Evolutionary conservation across 495 filamentous ascomycete species (phyloP), one percentile per base, ranked within the genome.

Genomic region (Podospora fimiseda): DNA sequence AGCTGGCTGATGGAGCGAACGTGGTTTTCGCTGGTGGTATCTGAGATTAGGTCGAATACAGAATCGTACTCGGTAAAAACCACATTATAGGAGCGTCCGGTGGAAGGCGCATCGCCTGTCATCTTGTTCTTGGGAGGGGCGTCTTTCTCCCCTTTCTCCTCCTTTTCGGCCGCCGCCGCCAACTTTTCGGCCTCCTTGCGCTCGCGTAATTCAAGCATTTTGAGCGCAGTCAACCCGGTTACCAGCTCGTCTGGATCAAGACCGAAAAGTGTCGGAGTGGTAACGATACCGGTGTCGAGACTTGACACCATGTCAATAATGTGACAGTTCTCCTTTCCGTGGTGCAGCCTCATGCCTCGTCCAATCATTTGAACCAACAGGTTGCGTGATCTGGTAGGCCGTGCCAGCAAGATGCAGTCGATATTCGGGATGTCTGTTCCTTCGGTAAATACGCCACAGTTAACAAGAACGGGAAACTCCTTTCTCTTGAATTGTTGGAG

Each of bases 281-380:
- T 91, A 1, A 95, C 74, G 47, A 99, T 85, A 0, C 94, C 93
- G 0, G 82, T 84, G 49, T 80, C 77, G 13, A 97, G 72, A 11
- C 82, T 85, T 0, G 89, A 82, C 1, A 97, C 93, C 88, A 99
- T 91, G 65, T 99, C 93, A 56, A 99, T 93, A 43, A 99, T 75
- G 65, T 96, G 93, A 58, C 93, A 99, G 60, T 97, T 81, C 38
- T 83, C 66, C 64, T 99, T 99, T 1, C 78, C 86, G 2, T 85
- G 74, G 61, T 85, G 76, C 24, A 96, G 70, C 30, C 93, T 83
- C 78, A 97, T 85, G 0, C 93, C 93, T 54, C 93, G 82, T 0
- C 93, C 93, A 44, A 99, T 95, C 93, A 99, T 99, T 65, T 99
- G 93, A 3, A 96, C 82, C 2, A 99, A 76, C 7, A 99, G 74